Evolutionary conservation across 1,284 basidiomycete genomes (phyloP), one percentile per base, ranked within the genome.

Genomic region (Trametes versicolor): DNA sequence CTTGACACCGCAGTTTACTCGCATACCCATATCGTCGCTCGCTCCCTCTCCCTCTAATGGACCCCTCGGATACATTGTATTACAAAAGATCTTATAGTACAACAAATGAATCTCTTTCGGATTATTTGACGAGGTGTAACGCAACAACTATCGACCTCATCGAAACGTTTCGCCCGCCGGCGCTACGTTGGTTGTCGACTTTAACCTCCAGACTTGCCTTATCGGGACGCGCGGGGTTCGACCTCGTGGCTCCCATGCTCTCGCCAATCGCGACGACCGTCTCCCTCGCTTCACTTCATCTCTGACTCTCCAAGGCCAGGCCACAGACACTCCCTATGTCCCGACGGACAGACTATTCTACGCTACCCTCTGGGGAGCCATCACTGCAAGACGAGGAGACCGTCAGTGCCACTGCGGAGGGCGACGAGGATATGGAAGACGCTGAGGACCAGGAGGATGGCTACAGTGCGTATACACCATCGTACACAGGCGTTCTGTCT

Each of bases 371-470:
- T 27, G 64, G 52, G 57, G 66, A 67, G 21, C 65, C 71, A 69
- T 61, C 63, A 29, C 55, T 71, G 36, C 75, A 72, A 47, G 75
- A 74, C 47, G 75, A 77, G 29, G 75, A 75, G 63, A 66, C 64
- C 17, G 63, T 74, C 41, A 76, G 73, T 54, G 75, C 69, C 39
- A 70, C 71, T n/a, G 75, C 70, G 17, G 76, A 76, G 60, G 75
- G 75, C 41, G 76, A 76, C 70, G 76, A 77, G 60, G 70, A 73
- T 52, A 77, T 77, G 76, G 75, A 77, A 65, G 76, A 77, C 50
- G 74, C 70, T 15, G 74, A 76, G 55, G 74, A 74, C 39, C 72
- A 76, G 55, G 75, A 76, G 62, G 74, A 75, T 58, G 75, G 74
- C 23, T 76, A 77, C 72, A 77, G 76, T 77, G 66, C 70, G 76